Evolutionary conservation across 2,329 filamentous ascomycete genomes (phyloP), one percentile per base, ranked within the genome.

Genomic region (Hypoxylon rubiginosum): DNA sequence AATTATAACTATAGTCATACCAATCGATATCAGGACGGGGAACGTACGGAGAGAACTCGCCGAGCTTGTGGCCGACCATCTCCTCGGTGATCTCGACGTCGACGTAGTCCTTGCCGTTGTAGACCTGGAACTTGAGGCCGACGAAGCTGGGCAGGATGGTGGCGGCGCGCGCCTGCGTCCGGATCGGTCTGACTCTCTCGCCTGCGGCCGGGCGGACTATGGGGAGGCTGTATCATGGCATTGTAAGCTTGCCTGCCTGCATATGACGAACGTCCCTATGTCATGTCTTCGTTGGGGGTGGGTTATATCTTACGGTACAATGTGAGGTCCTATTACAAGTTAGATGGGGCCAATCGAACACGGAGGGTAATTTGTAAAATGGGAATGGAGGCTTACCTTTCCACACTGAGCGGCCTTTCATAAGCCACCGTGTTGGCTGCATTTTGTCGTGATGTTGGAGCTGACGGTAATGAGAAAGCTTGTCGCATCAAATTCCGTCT

Each of bases 31-130:
- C n/a, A n/a, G n/a, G n/a, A n/a, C n/a, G n/a, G 19, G 4, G 10
- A 19, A 88, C 93, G 76, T 87, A 97, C 94, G 88, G 84, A 68
- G 93, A 90, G 79, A 97, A 97, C 82, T 97, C 94, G 74, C 94
- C 94, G 72, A 97, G 85, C 82, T 97, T 97, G 81, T 96, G 92
- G 58, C 94, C 94, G 53, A 97, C 94, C 94, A 97, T 97, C 76
- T 97, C 92, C 79, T 97, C 94, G 15, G 94, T 97, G 69, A 97
- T 92, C 71, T 85, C 86, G 58, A 97, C 86, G 72, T 96, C 92
- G 73, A 91, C 82, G 80, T 97, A 97, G 32, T 86, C 87, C 83
- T 96, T 97, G 75, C 94, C 94, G 79, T 97, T 97, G 83, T 97
- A 91, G 64, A 97, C 88, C 80, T 94, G 91, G 80, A 97, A 97